These are phyloP conservation scores for Cymbopogon citratus DNA, from an alignment of 176 grass and related monocot species.

Conservation along the genomic window DNA sequence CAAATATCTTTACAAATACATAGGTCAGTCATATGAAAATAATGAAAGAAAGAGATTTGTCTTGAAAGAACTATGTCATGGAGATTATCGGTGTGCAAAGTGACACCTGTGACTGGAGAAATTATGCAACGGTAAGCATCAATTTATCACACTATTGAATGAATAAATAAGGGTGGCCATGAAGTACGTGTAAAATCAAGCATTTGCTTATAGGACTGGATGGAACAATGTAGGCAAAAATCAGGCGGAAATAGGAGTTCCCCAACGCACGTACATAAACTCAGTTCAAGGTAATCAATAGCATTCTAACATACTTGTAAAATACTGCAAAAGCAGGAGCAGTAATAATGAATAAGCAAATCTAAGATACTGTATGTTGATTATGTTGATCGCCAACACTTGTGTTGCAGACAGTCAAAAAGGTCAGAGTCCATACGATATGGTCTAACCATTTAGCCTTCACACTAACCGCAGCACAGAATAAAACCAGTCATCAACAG, in stretches of 20 bases:
- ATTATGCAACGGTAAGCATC: neutral
- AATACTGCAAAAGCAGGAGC: slow-evolving; percentile 4
- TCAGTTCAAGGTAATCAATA: neutral
- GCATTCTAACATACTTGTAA: neutral
- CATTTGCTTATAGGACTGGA: too few species aligned
- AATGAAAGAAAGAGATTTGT: neutral
- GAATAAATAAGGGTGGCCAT: slow-evolving; percentile 6
- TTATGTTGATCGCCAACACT: neutral
- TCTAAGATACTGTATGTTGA: neutral
- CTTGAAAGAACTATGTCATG: neutral
- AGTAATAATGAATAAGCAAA: neutral
- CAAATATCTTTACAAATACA: neutral
- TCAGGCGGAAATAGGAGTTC: too few species aligned
- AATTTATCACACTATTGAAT: neutral
- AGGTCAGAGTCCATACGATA: neutral
- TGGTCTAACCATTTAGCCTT: too few species aligned
- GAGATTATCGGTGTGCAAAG: neutral
- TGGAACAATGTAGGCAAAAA: too few species aligned
- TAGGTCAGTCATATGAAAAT: neutral
- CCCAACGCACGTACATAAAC: too few species aligned
- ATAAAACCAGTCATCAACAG: neutral
- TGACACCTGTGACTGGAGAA: neutral
- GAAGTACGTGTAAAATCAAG: too few species aligned
- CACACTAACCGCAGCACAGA: neutral
- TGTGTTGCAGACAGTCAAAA: neutral